Evolutionary conservation across 345 rosid species (phyloP), one percentile per base, ranked within the genome.

Genomic region (Aethionema arabicum): DNA sequence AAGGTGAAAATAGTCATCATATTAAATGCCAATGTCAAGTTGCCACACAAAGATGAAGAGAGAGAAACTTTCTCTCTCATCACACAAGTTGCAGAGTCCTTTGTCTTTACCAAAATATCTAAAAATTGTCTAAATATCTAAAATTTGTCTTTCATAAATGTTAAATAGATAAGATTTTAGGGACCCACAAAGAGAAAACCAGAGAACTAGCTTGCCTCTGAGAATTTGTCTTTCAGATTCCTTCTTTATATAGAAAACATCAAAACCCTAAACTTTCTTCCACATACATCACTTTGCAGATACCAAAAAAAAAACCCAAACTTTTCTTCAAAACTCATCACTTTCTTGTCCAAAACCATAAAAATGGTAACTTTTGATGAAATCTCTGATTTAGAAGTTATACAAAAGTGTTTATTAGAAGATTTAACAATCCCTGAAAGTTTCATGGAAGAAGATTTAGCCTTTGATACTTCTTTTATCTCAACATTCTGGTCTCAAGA

Each of bases 371-470:
- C 75, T 16, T 13, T 60, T 2, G 77, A 78, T 12, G 87, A 81
- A 39, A 65, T 72, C 45, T 65, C 74, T 37, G 63, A 57, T 15
- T 42, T 77, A 16, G 87, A 85, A 8, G 70, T 78, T 55, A 74
- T 81, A 11, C 75, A 72, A 11, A 78, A 83, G 16, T 77, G 81
- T 57, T 81, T 87, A 12, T 80, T 85, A 2, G 91, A 71, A 30
- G 95, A 87, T 50, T 75, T 84, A 59, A 40, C 63, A 42, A 72
- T 83, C 41, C 50, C 79, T 6, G 85, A 80, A 37, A 77, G 59
- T 46, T 69, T 77, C 30, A 64, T 78, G 8, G 39, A 57, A 8
- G 39, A 57, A 62, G 59, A 67, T 52, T 66, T 80, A 32, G 74
- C 48, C 63, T 75, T 78, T 35, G 45, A 36, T 53, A 57, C 65